Percentiles rank a stretch among this genome's conserved stretches.
Evolutionary conservation across 352 stramenopile species (phyloP).

Genomic region (Aphanomyces invadans): DNA sequence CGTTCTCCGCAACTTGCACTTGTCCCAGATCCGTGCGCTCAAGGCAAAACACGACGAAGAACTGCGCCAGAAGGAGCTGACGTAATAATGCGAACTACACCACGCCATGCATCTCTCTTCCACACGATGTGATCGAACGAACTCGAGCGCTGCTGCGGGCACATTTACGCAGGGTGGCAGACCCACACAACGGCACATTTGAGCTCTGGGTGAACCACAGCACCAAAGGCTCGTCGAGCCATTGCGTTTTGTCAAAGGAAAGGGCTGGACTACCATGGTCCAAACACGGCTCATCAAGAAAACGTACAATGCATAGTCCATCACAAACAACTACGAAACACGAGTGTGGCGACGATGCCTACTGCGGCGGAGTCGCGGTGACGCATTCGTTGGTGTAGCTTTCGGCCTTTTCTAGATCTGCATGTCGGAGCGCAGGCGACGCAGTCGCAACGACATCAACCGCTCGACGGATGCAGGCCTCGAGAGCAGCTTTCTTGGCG

Average conservation of each 20-base stretch:
- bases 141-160: too few species aligned
- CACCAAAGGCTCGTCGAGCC: too few species aligned
- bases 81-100: too few species aligned
- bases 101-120: too few species aligned
- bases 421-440: not conserved
- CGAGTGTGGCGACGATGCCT: not conserved
- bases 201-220: too few species aligned
- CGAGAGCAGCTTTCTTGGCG: not conserved
- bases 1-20: conserved; percentile 73
- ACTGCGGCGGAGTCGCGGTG: not conserved
- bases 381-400: not conserved
- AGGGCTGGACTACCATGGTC: too few species aligned
- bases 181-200: too few species aligned
- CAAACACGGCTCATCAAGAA: too few species aligned
- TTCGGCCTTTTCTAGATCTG: not conserved
- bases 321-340: not conserved
- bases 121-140: too few species aligned
- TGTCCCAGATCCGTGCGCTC: conserved; percentile 77
- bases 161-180: too few species aligned
- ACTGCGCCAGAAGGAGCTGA: conserved; percentile 20
- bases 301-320: too few species aligned
- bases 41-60: conserved; percentile 66
- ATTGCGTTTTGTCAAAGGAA: too few species aligned
- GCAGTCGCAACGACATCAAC: not conserved
- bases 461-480: not conserved